Base-by-base conservation (phyloP, 768 basidiomycete genomes). In the Leccinum broughii region DNA sequence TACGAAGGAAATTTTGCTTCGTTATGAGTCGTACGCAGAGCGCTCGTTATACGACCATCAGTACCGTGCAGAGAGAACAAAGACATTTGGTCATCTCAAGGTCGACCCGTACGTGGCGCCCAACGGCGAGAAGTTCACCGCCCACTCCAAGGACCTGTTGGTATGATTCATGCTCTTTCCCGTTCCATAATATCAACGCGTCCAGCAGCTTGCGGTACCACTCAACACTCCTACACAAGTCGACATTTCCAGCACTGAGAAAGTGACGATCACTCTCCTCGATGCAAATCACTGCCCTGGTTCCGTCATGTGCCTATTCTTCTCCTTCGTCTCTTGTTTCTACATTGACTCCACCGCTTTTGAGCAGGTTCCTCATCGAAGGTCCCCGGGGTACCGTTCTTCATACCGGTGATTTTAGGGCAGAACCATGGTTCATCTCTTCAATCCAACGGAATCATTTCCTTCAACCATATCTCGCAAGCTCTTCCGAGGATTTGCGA, bases 271-370 rank as follows among this genome's bases (percentile, higher is more conserved):
- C 58, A 95, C 93, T 0, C 80, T 90, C 10, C 73, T 97, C 8
- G 92, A 95, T 67, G 95, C 95, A 0, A 97, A 97, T 68, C 95
- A 98, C 71, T 97, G 95, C 70, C 95, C 93, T 11, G 95, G 95
- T 0, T 89, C 94, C 0, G 88, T 93, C 46, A 96, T 98, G 95
- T 94, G 67, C 28, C 86, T 75, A 30, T 20, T 20, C 11, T 2
- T 10, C 3, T 37, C 15, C 8, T 15, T 17, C 9, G 20, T 20
- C 1, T 4, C 4, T 55, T 32, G 37, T 46, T 8, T 37, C 0
- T 6, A 28, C 26, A 35, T 6, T 35, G 39, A 9, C 9, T 37
- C 55, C 13, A 56, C 46, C 15, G 2, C 5, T 64, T 10, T 32
- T 13, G n/a, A 49, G 59, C 63, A 96, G 94, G 90, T 96, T 90